Percentiles rank a stretch among this genome's conserved stretches.
Conservation (phyloP, 139 green algal species). For the Klebsormidium nitens region DNA sequence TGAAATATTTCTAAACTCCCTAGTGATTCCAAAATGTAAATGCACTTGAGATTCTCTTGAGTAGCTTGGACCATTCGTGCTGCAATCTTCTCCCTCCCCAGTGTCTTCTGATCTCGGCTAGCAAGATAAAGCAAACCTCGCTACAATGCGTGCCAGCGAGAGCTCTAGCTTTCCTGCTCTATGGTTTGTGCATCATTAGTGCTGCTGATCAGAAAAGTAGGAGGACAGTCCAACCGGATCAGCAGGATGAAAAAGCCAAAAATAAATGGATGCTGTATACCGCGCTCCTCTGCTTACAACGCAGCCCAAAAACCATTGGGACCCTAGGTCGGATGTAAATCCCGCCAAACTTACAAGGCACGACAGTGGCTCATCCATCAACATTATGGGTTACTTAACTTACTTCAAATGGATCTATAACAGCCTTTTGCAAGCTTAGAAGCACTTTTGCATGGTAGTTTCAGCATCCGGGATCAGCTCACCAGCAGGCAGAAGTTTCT, state of each 20-base stretch:
- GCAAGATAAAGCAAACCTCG: no score
- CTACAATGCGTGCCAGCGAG: no score
- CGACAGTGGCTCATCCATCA: not conserved
- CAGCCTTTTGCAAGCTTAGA: not conserved
- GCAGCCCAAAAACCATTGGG: not conserved
- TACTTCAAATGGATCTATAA: not conserved
- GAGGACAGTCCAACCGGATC: no score
- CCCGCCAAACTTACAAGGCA: not conserved
- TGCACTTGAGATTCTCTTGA: not conserved
- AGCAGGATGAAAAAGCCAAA: no score
- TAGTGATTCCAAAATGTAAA: not conserved
- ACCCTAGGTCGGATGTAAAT: not conserved
- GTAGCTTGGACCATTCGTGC: not conserved
- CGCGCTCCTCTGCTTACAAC: no score
- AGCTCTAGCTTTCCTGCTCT: no score
- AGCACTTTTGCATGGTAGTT: not conserved
- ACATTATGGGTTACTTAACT: not conserved
- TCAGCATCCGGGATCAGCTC: not conserved
- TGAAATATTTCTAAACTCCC: not conserved
- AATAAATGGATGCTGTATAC: no score
- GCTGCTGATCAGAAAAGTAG: no score
- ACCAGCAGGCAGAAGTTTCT: slow-evolving; percentile 33
- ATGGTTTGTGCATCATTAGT: no score
- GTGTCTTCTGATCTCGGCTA: no score
- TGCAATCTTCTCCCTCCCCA: not conserved